Conservation (phyloP, 2,329 filamentous ascomycete species). For the Alternaria brassicicola region DNA sequence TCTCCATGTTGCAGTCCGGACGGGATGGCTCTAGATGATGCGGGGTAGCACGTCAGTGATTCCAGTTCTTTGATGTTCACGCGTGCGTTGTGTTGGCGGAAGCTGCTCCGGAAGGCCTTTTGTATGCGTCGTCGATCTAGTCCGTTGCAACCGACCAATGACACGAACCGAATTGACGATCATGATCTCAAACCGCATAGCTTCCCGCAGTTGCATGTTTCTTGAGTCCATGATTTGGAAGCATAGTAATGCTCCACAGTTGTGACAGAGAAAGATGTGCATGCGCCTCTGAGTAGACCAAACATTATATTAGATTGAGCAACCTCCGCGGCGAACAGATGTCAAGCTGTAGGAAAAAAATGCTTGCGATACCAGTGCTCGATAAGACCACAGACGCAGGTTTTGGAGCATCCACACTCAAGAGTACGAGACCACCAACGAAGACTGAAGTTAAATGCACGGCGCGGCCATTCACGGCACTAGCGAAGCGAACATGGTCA, state of each 20-base stretch:
- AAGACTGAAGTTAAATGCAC: not conserved
- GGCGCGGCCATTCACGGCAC: not conserved
- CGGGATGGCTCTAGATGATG: slow-evolving; percentile 5
- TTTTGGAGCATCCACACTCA: not conserved
- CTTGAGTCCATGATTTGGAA: not conserved
- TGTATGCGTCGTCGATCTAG: slow-evolving; percentile 4
- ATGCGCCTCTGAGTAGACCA: not conserved
- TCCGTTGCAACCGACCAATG: not conserved
- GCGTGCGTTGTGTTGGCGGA: slow-evolving; percentile 8
- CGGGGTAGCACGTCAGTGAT: slow-evolving; percentile 20
- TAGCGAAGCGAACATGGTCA: not conserved
- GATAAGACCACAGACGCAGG: not conserved
- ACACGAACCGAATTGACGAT: not conserved
- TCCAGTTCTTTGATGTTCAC: slow-evolving; percentile 12
- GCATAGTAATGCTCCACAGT: not conserved
- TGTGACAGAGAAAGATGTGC: too few relatives aligned
- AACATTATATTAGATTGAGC: not conserved
- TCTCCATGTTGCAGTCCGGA: not conserved
- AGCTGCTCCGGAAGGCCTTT: slow-evolving; percentile 3
- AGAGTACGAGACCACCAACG: not conserved
- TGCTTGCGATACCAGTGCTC: not conserved
- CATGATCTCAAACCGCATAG: not conserved
- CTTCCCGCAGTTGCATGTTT: not conserved
- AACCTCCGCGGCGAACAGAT: not conserved
- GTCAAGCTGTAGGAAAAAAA: accelerated